Evolutionary conservation across 805 yeast genomes (phyloP), one percentile per base, ranked within the genome.

Genomic region (Zygotorulaspora chibaensis): DNA sequence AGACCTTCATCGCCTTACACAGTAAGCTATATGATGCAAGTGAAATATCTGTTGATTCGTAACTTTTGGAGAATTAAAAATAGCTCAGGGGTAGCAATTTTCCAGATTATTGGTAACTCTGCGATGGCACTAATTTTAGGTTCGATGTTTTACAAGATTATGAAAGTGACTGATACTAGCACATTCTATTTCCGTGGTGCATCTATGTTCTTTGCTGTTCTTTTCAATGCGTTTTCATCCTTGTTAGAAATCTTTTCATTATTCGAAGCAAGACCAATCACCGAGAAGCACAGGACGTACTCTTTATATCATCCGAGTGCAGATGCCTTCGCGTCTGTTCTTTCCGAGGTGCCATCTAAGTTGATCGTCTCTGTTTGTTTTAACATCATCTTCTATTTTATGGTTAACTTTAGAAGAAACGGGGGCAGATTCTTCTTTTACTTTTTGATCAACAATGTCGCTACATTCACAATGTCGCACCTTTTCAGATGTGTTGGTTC

Each of bases 171-270:
- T 13, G 60, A 59, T 23, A 75, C 85, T 0, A 63, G 56, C 0
- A 72, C 79, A 2, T 75, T 81, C 52, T 79, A 73, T 59, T 70
- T 66, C 55, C 69, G 88, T 58, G 75, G 81, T 55, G 79, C 87
- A 35, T 74, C 82, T 38, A 68, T 84, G 72, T 85, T 84, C 66
- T 82, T 82, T 61, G 81, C 84, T 17, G 72, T 78, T 38, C 68
- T 81, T 57, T 81, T 79, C 63, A 80, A 80, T 59, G 80, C 84
- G 11, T 77, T 81, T 56, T 69, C 81, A 13, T 79, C 83, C 13
- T 59, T 81, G 48, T 67, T 80, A 56, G 87, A 81, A 63, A 72
- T 81, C 47, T 68, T 77, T 62, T 56, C 78, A 1, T 57, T 79
- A 23, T 80, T 69, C 57, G 81, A 78, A 54, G 72, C 80, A 29